Evolutionary conservation across 1,284 basidiomycete species (phyloP).

Genomic region (Pisolithus thermaeus): DNA sequence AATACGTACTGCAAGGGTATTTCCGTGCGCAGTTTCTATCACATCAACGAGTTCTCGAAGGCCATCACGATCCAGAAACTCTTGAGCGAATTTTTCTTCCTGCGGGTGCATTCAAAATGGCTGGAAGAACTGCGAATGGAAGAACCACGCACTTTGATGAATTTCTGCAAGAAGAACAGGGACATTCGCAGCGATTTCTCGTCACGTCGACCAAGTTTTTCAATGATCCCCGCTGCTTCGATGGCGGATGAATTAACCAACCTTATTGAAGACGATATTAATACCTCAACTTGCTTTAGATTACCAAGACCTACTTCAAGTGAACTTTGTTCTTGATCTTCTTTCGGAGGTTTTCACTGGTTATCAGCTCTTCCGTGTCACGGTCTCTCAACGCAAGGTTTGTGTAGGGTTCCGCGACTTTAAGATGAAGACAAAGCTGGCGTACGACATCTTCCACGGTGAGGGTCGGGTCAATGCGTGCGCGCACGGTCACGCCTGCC

Average conservation of each 20-base stretch:
- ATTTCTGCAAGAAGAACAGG: constrained; percentile 78
- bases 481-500: constrained; percentile 67
- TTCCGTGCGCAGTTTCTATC: constrained; percentile 68
- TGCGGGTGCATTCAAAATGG: constrained; percentile 27
- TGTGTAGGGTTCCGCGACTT: constrained; percentile 76
- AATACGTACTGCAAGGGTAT: constrained; percentile 72
- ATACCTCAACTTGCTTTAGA: background rate
- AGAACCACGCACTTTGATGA: constrained; percentile 52
- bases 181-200: constrained; percentile 62
- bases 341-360: constrained; percentile 79
- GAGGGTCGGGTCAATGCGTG: constrained; percentile 74
- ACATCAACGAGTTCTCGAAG: constrained; percentile 70
- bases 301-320: constrained; percentile 58
- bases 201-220: constrained; percentile 62
- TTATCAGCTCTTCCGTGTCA: constrained; percentile 87
- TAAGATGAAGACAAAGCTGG: constrained; percentile 75
- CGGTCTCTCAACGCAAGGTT: constrained; percentile 80
- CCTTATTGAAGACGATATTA: constrained; percentile 30
- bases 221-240: constrained; percentile 76
- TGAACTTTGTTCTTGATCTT: constrained; percentile 77
- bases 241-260: constrained; percentile 77
- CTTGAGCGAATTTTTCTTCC: constrained; percentile 85
- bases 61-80: constrained; percentile 80
- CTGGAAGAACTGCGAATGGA: background rate
- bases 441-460: constrained; percentile 75